Evolutionary conservation across 106 monocot genomes (phyloP), one percentile per base, ranked within the genome.

Genomic region (Dioscorea zingiberensis): DNA sequence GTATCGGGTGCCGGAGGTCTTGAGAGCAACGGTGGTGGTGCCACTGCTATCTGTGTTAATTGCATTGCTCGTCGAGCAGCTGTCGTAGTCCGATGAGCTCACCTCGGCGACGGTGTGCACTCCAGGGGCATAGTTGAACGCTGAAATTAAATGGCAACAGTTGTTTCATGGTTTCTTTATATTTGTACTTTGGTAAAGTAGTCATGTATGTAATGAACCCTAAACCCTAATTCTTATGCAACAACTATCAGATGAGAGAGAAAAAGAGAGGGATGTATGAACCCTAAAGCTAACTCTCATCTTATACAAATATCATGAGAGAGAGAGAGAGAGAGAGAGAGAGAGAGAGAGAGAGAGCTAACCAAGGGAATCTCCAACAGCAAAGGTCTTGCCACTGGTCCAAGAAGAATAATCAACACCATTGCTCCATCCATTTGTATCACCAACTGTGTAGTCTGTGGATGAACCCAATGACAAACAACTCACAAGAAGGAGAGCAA

Each of bases 101-200:
- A 90, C 85, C 71, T 85, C 77, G 15, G 47, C 56, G 21, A 90
- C 82, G 3, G 54, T 85, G 77, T 90, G 85, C 10, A 38, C 18
- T 18, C 63, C 76, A 0, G 56, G 0, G 0, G 1, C 56, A 48
- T 76, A 85, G 54, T 44, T 80, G 74, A 90, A 89, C 60, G 58
- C 89, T 89, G 73, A 38, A 38, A 38, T n/a, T n/a, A n/a, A n/a
- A n/a, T n/a, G n/a, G n/a, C n/a, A n/a, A n/a, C n/a, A n/a, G n/a
- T n/a, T n/a, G n/a, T n/a, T n/a, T n/a, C n/a, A n/a, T n/a, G n/a
- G n/a, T n/a, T n/a, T n/a, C n/a, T n/a, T n/a, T n/a, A n/a, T n/a
- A n/a, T n/a, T n/a, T n/a, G n/a, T n/a, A n/a, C n/a, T n/a, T n/a
- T n/a, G n/a, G n/a, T n/a, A n/a, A n/a, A n/a, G n/a, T n/a, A n/a